A percentile compares a stretch with the other conserved stretches of the same genome.
phyloP scores from a whole-genome alignment of 2,329 filamentous ascomycete species.

The Aspergillus pseudoglaucus region DNA sequence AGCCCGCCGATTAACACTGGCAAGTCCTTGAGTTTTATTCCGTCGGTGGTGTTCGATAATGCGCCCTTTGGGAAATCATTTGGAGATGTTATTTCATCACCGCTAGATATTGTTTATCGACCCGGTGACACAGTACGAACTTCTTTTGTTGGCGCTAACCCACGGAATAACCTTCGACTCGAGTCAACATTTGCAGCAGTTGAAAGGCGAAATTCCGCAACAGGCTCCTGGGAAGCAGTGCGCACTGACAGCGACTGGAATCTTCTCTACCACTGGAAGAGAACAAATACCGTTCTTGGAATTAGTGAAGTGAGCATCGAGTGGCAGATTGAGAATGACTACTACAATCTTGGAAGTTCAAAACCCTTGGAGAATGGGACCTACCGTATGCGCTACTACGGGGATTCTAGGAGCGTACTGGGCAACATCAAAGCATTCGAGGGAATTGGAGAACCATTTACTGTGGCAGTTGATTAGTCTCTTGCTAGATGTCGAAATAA shows the following conservation, averaged over 20 bases:
- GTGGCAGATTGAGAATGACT: slow-evolving; percentile 68
- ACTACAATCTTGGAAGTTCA: slow-evolving; percentile 35
- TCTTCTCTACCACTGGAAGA: slow-evolving; percentile 71
- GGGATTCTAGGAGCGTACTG: slow-evolving; percentile 65
- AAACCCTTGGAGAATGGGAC: slow-evolving; percentile 46
- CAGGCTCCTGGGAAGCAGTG: slow-evolving; percentile 57
- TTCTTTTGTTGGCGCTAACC: slow-evolving; percentile 79
- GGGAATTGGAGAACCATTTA: slow-evolving; percentile 52
- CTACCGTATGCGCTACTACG: slow-evolving; percentile 78
- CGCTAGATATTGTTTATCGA: slow-evolving; percentile 48
- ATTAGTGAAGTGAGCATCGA: slow-evolving; percentile 70
- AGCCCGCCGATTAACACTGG: slow-evolving; percentile 72
- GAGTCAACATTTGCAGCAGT: slow-evolving; percentile 73
- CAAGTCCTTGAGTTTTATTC: slow-evolving; percentile 71
- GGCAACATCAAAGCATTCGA: slow-evolving; percentile 63
- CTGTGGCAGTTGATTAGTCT: slow-evolving; percentile 15
- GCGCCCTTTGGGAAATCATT: slow-evolving; percentile 61
- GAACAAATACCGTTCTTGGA: slow-evolving; percentile 62
- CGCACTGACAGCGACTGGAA: slow-evolving; percentile 76
- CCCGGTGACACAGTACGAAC: slow-evolving; percentile 58
- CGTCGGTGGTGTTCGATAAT: slow-evolving; percentile 68
- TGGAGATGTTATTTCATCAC: slow-evolving; percentile 56
- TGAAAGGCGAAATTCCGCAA: slow-evolving; percentile 51
- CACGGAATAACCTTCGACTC: slow-evolving; percentile 75
- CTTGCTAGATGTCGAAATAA: neutral